Conservation (phyloP, 805 yeast genomes). For the Metschnikowia aberdeeniae region DNA sequence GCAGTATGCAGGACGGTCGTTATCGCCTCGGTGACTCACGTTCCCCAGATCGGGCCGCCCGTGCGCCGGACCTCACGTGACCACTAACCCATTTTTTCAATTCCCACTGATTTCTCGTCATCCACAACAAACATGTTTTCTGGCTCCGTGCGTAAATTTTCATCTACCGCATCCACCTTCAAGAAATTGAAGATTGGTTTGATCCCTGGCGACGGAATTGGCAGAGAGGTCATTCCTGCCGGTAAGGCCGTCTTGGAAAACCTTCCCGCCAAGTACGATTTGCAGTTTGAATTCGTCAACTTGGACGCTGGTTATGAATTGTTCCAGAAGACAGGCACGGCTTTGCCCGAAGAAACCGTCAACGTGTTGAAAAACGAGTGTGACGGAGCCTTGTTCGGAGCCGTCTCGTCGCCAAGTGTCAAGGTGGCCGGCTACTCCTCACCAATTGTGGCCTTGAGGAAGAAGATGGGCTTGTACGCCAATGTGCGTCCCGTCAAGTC, state of each 20-base stretch:
- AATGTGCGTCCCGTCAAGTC: conserved; percentile 97
- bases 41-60: conserved; percentile 7
- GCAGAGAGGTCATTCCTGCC: conserved; percentile 96
- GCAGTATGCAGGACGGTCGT: not conserved
- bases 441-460: conserved; percentile 97
- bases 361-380: conserved; percentile 71
- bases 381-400: conserved; percentile 97
- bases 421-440: conserved; percentile 97
- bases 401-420: conserved; percentile 91
- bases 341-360: conserved; percentile 91
- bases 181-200: conserved; percentile 50
- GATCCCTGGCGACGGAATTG: conserved; percentile 98
- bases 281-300: conserved; percentile 80
- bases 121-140: conserved; percentile 13
- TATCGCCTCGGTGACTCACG: conserved; percentile 7
- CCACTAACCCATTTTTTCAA: not conserved
- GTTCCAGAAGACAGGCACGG: conserved; percentile 91
- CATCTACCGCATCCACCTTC: conserved; percentile 28
- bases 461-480: conserved; percentile 90
- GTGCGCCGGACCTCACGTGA: conserved; percentile 2
- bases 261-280: conserved; percentile 69
- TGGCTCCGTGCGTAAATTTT: conserved; percentile 25
- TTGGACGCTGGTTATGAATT: conserved; percentile 93
- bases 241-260: conserved; percentile 85
- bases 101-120: not conserved